These are phyloP conservation scores for Rheum nobile DNA, from an alignment of 148 eudicot genomes.

Conservation along the genomic window DNA sequence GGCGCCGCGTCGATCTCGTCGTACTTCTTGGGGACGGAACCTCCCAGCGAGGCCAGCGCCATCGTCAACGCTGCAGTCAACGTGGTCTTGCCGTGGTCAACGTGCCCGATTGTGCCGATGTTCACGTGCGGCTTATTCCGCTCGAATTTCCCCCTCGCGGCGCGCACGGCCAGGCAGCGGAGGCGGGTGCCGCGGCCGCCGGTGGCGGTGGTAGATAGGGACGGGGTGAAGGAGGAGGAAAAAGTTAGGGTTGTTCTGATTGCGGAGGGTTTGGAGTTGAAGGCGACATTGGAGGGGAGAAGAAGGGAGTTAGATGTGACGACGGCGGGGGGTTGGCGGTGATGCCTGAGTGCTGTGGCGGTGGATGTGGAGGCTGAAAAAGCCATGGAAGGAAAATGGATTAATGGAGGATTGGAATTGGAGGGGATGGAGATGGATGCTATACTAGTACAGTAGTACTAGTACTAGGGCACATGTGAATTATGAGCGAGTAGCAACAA, in stretches of 20 bases:
- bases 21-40: constrained; percentile 66
- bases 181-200: not conserved
- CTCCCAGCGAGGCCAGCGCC: constrained; percentile 69
- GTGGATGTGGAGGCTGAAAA: not conserved
- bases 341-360: not conserved
- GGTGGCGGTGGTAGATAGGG: constrained; percentile 10
- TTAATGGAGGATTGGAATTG: too few relatives aligned
- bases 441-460: too few relatives aligned
- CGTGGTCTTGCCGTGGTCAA: constrained; percentile 93
- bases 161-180: constrained; percentile 36
- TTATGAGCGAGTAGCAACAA: too few relatives aligned
- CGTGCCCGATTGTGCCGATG: constrained; percentile 86
- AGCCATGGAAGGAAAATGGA: not conserved
- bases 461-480: too few relatives aligned
- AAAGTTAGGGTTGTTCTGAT: constrained; percentile 16
- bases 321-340: not conserved
- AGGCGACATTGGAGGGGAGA: not conserved
- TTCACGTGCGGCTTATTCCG: constrained; percentile 68
- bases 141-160: constrained; percentile 77
- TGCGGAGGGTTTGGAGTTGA: constrained; percentile 23
- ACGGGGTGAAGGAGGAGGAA: constrained; percentile 26
- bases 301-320: not conserved
- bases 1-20: constrained; percentile 95
- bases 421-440: too few relatives aligned
- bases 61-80: constrained; percentile 91